phyloP scores from a whole-genome alignment of 225 moss, liverwort and hornwort species.

The Rhytidiadelphus loreus region DNA sequence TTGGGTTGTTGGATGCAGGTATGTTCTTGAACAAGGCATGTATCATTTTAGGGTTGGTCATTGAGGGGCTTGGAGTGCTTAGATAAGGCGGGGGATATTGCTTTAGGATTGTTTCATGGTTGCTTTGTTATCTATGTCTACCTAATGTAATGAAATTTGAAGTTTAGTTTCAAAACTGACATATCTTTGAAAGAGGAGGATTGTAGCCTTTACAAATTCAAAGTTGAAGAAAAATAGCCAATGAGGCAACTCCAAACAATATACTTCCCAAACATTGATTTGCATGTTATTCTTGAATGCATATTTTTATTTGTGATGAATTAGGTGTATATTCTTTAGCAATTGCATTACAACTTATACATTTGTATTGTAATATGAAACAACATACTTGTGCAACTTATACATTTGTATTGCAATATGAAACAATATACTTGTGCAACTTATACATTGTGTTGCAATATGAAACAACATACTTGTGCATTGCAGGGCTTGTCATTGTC shows the following conservation, averaged over 20 bases:
- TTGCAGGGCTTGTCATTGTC: background rate
- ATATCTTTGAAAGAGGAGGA: background rate
- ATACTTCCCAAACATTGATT: accelerated
- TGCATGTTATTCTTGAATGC: background rate
- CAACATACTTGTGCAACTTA: background rate
- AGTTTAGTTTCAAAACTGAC: background rate
- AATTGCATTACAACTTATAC: accelerated
- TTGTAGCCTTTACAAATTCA: too few relatives aligned
- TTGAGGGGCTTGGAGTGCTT: too few relatives aligned
- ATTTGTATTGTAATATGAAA: background rate
- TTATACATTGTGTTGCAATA: background rate
- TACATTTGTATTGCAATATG: background rate
- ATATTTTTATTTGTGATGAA: background rate
- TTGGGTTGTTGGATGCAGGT: accelerated
- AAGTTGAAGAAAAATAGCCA: too few relatives aligned
- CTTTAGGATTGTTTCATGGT: background rate
- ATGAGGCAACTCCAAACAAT: background rate
- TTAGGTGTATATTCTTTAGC: background rate
- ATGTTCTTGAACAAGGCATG: background rate
- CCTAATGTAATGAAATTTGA: background rate
- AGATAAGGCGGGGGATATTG: accelerated
- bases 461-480: background rate
- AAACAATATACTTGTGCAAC: background rate
- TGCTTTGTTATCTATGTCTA: accelerated
- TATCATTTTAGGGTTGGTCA: accelerated